Base-by-base conservation (phyloP, 305 asterid species). In the Fraxinus floribunda region DNA sequence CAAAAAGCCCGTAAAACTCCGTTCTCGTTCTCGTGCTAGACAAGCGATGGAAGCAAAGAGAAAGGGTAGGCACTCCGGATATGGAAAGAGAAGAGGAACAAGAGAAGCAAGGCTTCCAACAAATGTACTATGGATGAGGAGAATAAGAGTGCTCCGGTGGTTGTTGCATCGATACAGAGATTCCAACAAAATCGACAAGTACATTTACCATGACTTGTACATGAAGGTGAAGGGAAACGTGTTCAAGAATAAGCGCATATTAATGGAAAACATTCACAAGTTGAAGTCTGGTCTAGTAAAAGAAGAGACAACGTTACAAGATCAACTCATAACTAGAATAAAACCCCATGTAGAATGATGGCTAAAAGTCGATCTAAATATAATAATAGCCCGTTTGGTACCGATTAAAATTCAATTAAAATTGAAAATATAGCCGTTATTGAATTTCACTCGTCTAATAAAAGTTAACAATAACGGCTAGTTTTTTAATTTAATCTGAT, bases 201-300 rank as follows among this genome's bases (percentile, higher is more conserved):
- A 85, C 66, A 72, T 76, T 62, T 83, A 83, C 77, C 90, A 79
- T 71, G 90, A 85, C 22, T 72, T 79, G 86, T 81, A 87, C 73
- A 68, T 85, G 87, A 88, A 84, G 80, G 88, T 73, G 78, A 85
- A 88, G 79, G 88, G 88, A 75, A 88, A 85, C 35, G 85, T 71
- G 41, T 81, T 85, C 87, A 85, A 81, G 86, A 88, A 85, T 36
- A 88, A 83, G 85, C 83, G 86, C 32, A 75, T 81, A 4, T 49
- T 88, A 62, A 79, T 88, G 84, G 90, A 88, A 83, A 82, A 22
- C 77, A 78, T 88, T 49, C 88, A 88, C 79, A 88, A 84, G 84
- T 49, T 80, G 55, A 84, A 88, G 81, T 75, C 30, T 62, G n/a
- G n/a, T n/a, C n/a, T n/a, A 79, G 71, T 83, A 88, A 64, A 77